A percentile compares a stretch with the other conserved stretches of the same genome.
These are phyloP conservation scores for Nicotiana benthamiana DNA, from an alignment of 257 asterid species.

Conservation along the genomic window DNA sequence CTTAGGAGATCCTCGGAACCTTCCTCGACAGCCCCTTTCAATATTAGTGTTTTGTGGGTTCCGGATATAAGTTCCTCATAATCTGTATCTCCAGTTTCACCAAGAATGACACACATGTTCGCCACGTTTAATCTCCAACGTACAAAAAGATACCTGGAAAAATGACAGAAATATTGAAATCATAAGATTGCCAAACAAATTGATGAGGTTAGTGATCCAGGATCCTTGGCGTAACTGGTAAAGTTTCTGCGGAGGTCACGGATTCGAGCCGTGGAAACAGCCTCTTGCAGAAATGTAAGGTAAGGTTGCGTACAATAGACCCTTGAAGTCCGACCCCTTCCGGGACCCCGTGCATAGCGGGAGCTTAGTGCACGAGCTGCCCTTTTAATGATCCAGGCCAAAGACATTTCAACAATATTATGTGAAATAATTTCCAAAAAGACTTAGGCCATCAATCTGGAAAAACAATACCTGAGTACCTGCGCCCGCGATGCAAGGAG, in stretches of 20 bases:
- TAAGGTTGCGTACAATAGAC: no score
- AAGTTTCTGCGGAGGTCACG: no score
- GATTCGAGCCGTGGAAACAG: no score
- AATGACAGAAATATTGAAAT: neutral
- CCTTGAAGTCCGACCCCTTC: no score
- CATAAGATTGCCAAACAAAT: neutral
- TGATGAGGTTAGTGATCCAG: neutral
- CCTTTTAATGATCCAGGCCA: neutral
- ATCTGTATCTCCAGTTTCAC: constrained; percentile 86
- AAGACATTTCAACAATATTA: neutral
- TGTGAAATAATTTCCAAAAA: neutral
- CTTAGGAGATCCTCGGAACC: constrained; percentile 76
- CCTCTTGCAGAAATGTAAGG: no score
- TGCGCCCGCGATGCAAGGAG: constrained; percentile 84
- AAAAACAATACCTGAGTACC: constrained; percentile 61
- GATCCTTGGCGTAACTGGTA: no score
- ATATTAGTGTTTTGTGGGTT: constrained; percentile 60
- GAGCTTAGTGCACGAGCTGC: no score
- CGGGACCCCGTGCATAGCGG: no score
- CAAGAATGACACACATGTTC: constrained; percentile 71
- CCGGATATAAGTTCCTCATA: constrained; percentile 74
- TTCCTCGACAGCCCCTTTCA: constrained; percentile 49
- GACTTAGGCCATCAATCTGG: neutral
- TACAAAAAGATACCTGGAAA: constrained; percentile 63
- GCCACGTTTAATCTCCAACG: constrained; percentile 79